Base-by-base conservation (phyloP, 2,329 filamentous ascomycete species). In the Phoma sp. region DNA sequence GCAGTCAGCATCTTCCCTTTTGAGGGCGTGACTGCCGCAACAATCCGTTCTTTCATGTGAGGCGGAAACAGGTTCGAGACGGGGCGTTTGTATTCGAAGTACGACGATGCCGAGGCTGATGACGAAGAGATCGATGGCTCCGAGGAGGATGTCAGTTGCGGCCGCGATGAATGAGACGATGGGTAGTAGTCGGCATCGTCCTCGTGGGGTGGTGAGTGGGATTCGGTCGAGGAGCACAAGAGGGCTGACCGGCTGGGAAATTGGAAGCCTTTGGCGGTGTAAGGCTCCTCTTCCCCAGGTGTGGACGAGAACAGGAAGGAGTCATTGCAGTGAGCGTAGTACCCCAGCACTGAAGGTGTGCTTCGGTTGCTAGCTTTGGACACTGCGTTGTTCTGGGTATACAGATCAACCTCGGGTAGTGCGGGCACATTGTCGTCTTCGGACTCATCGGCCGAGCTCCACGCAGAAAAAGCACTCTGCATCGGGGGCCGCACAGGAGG, bases 381-480 rank as follows among this genome's bases (percentile, higher is more conserved):
- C 2, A 53, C 27, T 17, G 39, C n/a, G 6, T 35, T 52, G 6
- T 35, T 52, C 4, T 44, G 47, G 2, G 35, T 50, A 15, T 53
- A 43, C 12, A 43, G 24, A 13, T 61, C 52, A 10, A 56, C 47
- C 2, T 62, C 59, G 6, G 67, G 62, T 2, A 69, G 25, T 1
- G 63, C 57, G 19, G 55, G 56, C 13, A 61, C 37, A n/a, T 56
- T 44, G 7, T 56, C 44, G 17, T 60, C 60, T 21, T 74, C 72
- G 19, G 69, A 68, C 13, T 74, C 73, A 38, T 73, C 72, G 1
- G 72, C 68, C 3, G 73, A 74, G 55, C 73, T 75, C 73, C 73
- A 75, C 1, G 64, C 72, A 12, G 73, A 75, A 47, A 75, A 75
- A 9, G 67, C 64, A 44, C 73, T 75, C 41, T 60, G 62, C 48